These are phyloP conservation scores for Chlorella sp. DNA, from an alignment of 139 green algal species.

Conservation along the genomic window DNA sequence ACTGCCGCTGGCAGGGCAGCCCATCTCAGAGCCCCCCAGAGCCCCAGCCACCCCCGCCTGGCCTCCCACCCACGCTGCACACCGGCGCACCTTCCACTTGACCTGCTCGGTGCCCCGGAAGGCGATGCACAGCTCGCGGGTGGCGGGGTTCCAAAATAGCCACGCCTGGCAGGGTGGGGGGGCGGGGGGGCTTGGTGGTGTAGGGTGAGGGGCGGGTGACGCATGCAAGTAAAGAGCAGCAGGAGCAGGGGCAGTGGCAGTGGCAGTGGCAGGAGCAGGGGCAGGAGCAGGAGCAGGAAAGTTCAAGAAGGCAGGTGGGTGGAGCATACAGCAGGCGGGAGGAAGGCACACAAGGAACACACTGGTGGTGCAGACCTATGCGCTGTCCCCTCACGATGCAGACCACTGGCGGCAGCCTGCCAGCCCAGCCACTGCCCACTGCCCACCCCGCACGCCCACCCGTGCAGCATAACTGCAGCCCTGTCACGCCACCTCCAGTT, in stretches of 20 bases:
- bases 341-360: no score
- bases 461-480: no score
- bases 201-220: background rate
- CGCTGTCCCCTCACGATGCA: background rate
- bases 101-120: constrained; percentile 88
- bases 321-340: no score
- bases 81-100: constrained; percentile 61
- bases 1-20: no score
- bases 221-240: no score
- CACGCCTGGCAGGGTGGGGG: constrained; percentile 59
- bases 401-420: background rate
- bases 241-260: no score
- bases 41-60: no score
- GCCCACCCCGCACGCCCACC: no score
- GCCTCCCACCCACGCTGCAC: background rate
- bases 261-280: no score
- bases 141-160: constrained; percentile 62
- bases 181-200: background rate
- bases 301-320: no score
- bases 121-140: constrained; percentile 63
- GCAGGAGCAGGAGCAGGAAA: no score
- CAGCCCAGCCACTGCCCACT: background rate
- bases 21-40: no score
- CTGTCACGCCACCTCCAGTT: background rate
- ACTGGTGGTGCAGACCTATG: background rate